Percentiles rank a stretch among this genome's conserved stretches.
phyloP scores from a whole-genome alignment of 352 stramenopile genomes.

The Phytophthora nicotianae region DNA sequence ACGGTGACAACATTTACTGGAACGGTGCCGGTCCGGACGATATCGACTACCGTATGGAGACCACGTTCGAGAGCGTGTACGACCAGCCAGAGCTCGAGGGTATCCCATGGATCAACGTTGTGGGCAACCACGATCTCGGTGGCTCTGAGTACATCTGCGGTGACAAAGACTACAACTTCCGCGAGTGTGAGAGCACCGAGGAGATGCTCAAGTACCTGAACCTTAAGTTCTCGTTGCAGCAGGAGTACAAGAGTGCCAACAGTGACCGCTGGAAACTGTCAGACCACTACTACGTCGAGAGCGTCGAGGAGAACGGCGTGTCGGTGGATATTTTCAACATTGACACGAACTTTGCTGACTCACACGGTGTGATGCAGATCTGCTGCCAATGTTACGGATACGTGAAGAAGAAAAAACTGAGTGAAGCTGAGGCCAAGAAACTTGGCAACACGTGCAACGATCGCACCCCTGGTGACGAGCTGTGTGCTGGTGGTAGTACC shows the following conservation, averaged over 20 bases:
- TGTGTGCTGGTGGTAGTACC: slow-evolving; percentile 68
- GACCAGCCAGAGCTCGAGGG: slow-evolving; percentile 70
- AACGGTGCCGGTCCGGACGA: slow-evolving; percentile 80
- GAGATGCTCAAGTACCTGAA: slow-evolving; percentile 87
- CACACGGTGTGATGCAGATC: slow-evolving; percentile 84
- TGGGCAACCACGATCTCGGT: slow-evolving; percentile 88
- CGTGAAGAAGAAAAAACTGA: slow-evolving; percentile 66
- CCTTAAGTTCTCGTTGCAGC: slow-evolving; percentile 81
- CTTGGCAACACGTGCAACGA: slow-evolving; percentile 81
- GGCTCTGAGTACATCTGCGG: slow-evolving; percentile 87
- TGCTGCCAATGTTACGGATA: slow-evolving; percentile 91
- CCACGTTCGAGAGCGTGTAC: slow-evolving; percentile 88
- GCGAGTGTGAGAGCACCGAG: slow-evolving; percentile 66
- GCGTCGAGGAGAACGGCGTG: slow-evolving; percentile 75
- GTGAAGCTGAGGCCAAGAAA: slow-evolving; percentile 48
- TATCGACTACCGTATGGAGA: slow-evolving; percentile 83
- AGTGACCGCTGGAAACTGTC: slow-evolving; percentile 77
- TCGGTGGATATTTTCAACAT: slow-evolving; percentile 91
- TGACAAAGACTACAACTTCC: slow-evolving; percentile 88
- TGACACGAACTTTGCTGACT: slow-evolving; percentile 87
- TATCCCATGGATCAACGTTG: slow-evolving; percentile 88
- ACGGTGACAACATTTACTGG: slow-evolving; percentile 91
- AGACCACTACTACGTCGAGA: slow-evolving; percentile 89
- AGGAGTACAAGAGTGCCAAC: slow-evolving; percentile 84
- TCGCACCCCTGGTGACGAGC: slow-evolving; percentile 56